phyloP scores from a whole-genome alignment of 805 yeast species.

The Metschnikowia corniflorae region DNA sequence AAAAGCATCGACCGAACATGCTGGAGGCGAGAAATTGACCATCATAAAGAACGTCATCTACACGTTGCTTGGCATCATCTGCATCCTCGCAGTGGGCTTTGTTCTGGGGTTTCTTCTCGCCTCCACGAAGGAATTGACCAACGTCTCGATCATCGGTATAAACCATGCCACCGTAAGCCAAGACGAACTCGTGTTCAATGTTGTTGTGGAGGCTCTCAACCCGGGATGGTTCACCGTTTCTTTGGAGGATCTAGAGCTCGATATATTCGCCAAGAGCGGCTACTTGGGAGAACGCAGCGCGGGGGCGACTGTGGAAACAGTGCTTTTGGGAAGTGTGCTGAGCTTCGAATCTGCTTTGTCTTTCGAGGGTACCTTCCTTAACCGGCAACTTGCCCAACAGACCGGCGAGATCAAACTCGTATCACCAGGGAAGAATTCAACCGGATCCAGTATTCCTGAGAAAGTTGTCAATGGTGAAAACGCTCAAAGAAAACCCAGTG shows the following conservation, averaged over 20 bases:
- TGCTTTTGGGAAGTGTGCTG: constrained; percentile 67
- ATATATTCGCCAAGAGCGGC: constrained; percentile 76
- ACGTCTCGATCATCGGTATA: constrained; percentile 57
- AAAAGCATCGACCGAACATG: constrained; percentile 21
- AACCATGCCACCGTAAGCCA: constrained; percentile 73
- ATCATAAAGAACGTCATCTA: constrained; percentile 36
- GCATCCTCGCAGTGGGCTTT: constrained; percentile 69
- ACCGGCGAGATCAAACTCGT: constrained; percentile 67
- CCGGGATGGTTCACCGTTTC: constrained; percentile 78
- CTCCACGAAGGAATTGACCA: constrained; percentile 75
- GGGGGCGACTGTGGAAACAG: constrained; percentile 48
- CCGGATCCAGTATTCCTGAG: constrained; percentile 17
- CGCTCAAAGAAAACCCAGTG: background rate
- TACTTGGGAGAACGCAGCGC: constrained; percentile 25
- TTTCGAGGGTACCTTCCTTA: constrained; percentile 77
- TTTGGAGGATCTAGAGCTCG: constrained; percentile 66
- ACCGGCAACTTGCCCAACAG: constrained; percentile 54
- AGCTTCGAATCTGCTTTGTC: constrained; percentile 67
- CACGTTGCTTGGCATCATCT: constrained; percentile 42
- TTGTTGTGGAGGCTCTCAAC: constrained; percentile 75
- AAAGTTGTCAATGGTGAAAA: background rate
- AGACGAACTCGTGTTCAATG: constrained; percentile 79
- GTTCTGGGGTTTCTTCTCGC: constrained; percentile 81
- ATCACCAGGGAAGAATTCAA: constrained; percentile 60
- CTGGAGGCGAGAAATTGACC: constrained; percentile 13